Conservation (phyloP, 306 rosid species). For the Corylus americana region DNA sequence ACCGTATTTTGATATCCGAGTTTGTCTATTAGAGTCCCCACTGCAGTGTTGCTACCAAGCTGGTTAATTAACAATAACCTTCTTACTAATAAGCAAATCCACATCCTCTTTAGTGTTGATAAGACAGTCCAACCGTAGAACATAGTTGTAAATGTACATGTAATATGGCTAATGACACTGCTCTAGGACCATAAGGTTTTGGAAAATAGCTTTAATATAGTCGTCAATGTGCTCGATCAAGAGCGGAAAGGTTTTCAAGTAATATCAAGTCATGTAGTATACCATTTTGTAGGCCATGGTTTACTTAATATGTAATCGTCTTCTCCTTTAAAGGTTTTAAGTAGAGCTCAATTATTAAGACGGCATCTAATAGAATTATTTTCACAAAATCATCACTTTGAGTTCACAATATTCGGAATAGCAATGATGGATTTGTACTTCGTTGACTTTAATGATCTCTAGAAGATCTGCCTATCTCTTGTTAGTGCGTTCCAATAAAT, state of each 20-base stretch:
- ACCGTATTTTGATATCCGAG: no score
- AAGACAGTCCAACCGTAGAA: rapidly evolving
- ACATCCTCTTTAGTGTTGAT: no score
- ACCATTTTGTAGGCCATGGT: slow-evolving; percentile 30
- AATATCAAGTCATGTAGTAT: slow-evolving; percentile 21
- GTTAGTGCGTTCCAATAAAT: rapidly evolving
- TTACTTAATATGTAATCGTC: slow-evolving; percentile 19
- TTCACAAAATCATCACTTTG: background rate
- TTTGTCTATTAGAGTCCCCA: no score
- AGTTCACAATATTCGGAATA: background rate
- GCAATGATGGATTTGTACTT: background rate
- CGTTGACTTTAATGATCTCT: background rate
- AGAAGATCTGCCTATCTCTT: background rate
- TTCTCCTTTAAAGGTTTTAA: background rate
- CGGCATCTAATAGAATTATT: slow-evolving; percentile 15
- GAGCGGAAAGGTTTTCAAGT: slow-evolving; percentile 32
- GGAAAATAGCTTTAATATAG: no score
- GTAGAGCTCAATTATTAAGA: slow-evolving; percentile 30
- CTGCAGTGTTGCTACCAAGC: no score
- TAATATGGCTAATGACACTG: no score
- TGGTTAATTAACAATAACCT: no score
- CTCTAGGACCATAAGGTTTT: no score
- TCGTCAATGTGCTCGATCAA: background rate
- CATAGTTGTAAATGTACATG: no score
- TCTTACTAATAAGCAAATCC: no score